Conservation (phyloP, 176 grass and related monocot species). For the Echinochloa phyllopogon region DNA sequence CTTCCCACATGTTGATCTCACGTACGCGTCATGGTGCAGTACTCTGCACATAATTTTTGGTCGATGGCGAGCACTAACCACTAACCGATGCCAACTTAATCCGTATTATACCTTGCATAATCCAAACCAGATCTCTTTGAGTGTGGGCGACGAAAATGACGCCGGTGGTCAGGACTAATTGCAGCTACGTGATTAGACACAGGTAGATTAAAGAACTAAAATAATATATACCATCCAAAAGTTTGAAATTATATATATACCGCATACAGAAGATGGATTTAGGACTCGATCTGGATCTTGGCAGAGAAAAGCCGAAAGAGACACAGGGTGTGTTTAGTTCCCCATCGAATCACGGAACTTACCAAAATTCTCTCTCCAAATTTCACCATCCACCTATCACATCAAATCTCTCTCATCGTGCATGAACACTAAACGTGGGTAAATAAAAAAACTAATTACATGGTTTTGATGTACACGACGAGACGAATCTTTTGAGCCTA, state of each 20-base stretch:
- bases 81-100: conserved; percentile 17
- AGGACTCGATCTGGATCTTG: conserved; percentile 34
- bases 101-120: conserved; percentile 33
- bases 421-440: too few relatives aligned
- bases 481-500: too few relatives aligned
- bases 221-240: neutral
- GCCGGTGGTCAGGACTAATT: conserved; percentile 30
- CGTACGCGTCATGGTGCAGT: conserved; percentile 41
- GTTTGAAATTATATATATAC: neutral
- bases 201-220: neutral
- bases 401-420: too few relatives aligned
- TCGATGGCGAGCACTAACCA: conserved; percentile 18
- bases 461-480: too few relatives aligned
- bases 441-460: too few relatives aligned
- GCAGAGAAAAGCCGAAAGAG: conserved; percentile 42
- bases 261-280: conserved; percentile 4
- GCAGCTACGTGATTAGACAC: conserved; percentile 26
- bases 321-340: conserved; percentile 52
- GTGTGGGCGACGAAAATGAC: conserved; percentile 47
- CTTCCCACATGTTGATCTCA: conserved; percentile 41
- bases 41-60: neutral
- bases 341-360: too few relatives aligned
- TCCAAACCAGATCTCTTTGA: conserved; percentile 37
- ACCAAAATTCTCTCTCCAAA: too few relatives aligned
- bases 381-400: too few relatives aligned